These are phyloP conservation scores for Vararia minispora DNA, from an alignment of 768 basidiomycete species.

Conservation along the genomic window DNA sequence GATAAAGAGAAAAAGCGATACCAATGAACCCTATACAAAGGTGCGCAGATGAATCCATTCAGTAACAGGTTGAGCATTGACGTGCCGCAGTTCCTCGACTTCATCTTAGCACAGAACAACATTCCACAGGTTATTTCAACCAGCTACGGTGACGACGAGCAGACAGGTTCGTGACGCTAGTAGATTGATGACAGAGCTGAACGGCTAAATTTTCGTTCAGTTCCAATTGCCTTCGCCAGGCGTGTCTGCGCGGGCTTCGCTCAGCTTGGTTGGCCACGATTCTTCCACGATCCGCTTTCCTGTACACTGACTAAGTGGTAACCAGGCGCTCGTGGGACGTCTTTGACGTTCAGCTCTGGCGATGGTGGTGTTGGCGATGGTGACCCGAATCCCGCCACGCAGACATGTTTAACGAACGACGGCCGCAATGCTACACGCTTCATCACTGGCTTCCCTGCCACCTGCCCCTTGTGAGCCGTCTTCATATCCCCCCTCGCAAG, in stretches of 20 bases:
- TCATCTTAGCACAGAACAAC: slow-evolving; percentile 31
- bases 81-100: slow-evolving; percentile 48
- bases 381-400: slow-evolving; percentile 38
- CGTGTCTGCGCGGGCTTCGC: slow-evolving; percentile 53
- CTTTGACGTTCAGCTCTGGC: slow-evolving; percentile 59
- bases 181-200: not conserved
- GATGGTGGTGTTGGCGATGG: slow-evolving; percentile 66
- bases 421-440: slow-evolving; percentile 45
- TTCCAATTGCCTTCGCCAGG: slow-evolving; percentile 45
- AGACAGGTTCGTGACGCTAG: slow-evolving; percentile 34
- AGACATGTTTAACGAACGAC: slow-evolving; percentile 47
- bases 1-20: no score
- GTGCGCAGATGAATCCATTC: slow-evolving; percentile 19
- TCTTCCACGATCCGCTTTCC: not conserved
- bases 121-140: slow-evolving; percentile 56
- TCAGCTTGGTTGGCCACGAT: slow-evolving; percentile 35
- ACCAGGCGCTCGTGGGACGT: slow-evolving; percentile 51
- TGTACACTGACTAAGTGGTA: not conserved
- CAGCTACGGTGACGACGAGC: slow-evolving; percentile 65
- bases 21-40: slow-evolving; percentile 38
- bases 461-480: slow-evolving; percentile 26
- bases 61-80: not conserved
- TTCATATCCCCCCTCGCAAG: not conserved
- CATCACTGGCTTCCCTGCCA: slow-evolving; percentile 43
- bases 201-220: slow-evolving; percentile 20